Conservation (phyloP, 2,329 filamentous ascomycete species). For the Colletotrichum scovillei region DNA sequence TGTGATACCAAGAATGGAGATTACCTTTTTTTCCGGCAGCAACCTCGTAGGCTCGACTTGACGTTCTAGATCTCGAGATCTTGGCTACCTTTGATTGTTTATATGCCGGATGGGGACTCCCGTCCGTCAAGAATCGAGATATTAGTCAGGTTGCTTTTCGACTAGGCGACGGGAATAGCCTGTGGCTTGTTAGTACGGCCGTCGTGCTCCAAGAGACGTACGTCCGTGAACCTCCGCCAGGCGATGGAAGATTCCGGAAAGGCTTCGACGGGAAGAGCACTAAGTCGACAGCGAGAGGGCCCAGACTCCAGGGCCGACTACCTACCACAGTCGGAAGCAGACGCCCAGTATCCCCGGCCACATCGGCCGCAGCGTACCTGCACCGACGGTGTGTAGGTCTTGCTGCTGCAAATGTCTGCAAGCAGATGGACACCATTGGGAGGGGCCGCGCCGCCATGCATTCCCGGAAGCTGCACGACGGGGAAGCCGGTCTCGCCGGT, state of each 20-base stretch:
- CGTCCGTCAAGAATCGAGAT: background rate
- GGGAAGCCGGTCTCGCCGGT: background rate
- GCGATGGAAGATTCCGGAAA: background rate
- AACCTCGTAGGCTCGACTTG: background rate
- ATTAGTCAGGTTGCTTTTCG: background rate
- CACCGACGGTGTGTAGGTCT: background rate
- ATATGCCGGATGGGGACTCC: background rate
- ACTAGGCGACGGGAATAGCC: background rate
- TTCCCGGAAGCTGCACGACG: background rate
- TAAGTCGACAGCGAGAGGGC: background rate
- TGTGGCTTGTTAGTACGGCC: background rate
- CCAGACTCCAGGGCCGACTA: background rate
- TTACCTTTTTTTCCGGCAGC: background rate
- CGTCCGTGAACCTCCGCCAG: background rate
- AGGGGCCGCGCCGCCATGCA: background rate
- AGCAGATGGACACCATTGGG: background rate
- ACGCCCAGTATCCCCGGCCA: background rate
- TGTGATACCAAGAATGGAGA: background rate
- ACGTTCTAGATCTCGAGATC: background rate
- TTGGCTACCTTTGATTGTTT: background rate
- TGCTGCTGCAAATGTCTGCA: background rate
- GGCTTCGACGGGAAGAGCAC: background rate
- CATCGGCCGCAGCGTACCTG: background rate
- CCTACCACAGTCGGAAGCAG: slow-evolving; percentile 2
- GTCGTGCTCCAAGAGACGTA: background rate